These are phyloP conservation scores for Venturia asperata DNA, from an alignment of 2,329 filamentous ascomycete species.

Conservation along the genomic window DNA sequence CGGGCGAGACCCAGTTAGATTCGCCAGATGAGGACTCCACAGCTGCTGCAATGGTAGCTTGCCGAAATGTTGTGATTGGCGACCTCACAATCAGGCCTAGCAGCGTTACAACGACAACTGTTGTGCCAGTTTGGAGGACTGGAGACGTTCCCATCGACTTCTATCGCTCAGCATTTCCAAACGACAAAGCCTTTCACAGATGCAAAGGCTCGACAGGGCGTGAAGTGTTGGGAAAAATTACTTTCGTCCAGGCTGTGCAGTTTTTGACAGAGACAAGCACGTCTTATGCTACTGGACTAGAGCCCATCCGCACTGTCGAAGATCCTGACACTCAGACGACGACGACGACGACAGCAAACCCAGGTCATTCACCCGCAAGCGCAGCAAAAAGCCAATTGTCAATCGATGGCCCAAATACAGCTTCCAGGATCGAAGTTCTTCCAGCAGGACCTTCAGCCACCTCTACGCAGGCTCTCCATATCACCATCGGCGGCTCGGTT, in stretches of 20 bases:
- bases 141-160: neutral
- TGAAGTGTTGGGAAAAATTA: neutral
- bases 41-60: neutral
- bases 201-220: neutral
- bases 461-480: neutral
- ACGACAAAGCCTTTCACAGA: neutral
- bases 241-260: conserved; percentile 13
- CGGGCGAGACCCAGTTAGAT: neutral
- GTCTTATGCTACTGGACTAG: neutral
- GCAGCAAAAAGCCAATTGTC: neutral
- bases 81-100: neutral
- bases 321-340: neutral
- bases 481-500: neutral
- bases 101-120: neutral
- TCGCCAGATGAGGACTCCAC: neutral
- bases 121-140: conserved; percentile 3
- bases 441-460: neutral
- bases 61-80: neutral
- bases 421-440: neutral
- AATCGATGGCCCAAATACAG: neutral
- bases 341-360: neutral
- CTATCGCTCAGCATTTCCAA: neutral
- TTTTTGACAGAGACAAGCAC: conserved; percentile 13
- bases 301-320: neutral
- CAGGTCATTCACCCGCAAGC: neutral